Base-by-base conservation (phyloP, 1,284 basidiomycete genomes). In the Leccinum cinnamomeum region DNA sequence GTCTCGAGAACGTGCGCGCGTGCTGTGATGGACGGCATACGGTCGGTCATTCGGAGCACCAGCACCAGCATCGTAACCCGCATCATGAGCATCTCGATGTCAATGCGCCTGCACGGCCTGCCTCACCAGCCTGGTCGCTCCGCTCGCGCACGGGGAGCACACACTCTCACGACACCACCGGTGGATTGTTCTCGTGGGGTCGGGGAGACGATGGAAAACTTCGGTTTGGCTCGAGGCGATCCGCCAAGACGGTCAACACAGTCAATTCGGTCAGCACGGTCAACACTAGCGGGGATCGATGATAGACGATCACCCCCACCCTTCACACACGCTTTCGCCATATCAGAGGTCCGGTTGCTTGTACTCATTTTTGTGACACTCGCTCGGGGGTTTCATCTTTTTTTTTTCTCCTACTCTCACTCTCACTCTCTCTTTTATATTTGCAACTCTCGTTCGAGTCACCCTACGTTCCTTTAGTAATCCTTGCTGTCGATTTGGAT, bases 11-110 rank as follows among this genome's bases (percentile, higher is more conserved):
- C 70, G 94, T 97, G 28, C 85, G 94, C 37, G 95, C 95, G 2
- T 98, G 95, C 76, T 98, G 95, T 71, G 94, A 96, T 75, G 97
- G 97, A 69, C 85, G 82, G 54, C 97, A 99, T 76, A 91, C 91
- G 0, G 89, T 92, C 41, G 88, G 88, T 0, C 51, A 30, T 30
- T 53, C 28, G 28, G 53, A 25, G 16, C 56, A 41, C 23, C 56
- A 87, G 35, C 82, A 83, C 73, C 84, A 86, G 57, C 84, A 87
- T 59, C 84, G 86, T 53, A 82, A 84, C 53, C 75, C 87, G 37
- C 82, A 84, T 39, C 78, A 81, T 18, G 75, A 78, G 33, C 84
- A 83, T 67, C 75, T 87, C 18, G 79, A 79, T 25, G 73, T 78
- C 25, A 69, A 63, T 14, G 82, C 84, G n/a, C 79, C 82, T 37